These are phyloP conservation scores for Trichophyton verrucosum DNA, from an alignment of 2,329 filamentous ascomycete species.

Conservation along the genomic window DNA sequence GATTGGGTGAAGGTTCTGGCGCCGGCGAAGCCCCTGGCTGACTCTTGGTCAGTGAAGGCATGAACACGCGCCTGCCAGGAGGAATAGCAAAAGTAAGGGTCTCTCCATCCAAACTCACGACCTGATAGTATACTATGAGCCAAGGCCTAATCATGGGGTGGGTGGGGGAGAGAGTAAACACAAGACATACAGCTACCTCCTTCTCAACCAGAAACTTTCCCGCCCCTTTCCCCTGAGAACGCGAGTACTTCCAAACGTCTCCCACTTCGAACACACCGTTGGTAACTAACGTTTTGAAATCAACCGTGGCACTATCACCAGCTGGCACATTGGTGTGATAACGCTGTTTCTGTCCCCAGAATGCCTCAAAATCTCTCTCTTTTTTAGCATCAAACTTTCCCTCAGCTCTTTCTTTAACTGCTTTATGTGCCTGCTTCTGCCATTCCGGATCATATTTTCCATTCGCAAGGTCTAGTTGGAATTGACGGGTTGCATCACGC, in stretches of 20 bases:
- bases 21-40: neutral
- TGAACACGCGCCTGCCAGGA: conserved; percentile 26
- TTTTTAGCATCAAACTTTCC: conserved; percentile 48
- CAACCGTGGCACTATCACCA: conserved; percentile 33
- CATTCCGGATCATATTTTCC: conserved; percentile 48
- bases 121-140: conserved; percentile 13
- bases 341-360: conserved; percentile 46
- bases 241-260: conserved; percentile 32
- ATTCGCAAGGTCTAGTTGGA: conserved; percentile 42
- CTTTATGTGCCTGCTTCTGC: conserved; percentile 43
- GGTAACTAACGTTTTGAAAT: conserved; percentile 25
- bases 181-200: conserved; percentile 27
- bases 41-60: conserved; percentile 8
- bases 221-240: conserved; percentile 13
- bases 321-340: conserved; percentile 23
- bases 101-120: conserved; percentile 23
- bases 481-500: conserved; percentile 42
- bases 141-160: neutral
- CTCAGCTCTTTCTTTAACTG: conserved; percentile 38
- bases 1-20: neutral
- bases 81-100: conserved; percentile 29
- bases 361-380: conserved; percentile 41
- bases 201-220: conserved; percentile 29
- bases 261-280: conserved; percentile 27
- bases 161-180: neutral